A percentile compares a stretch with the other conserved stretches of the same genome.
Conservation (phyloP, 2,329 filamentous ascomycete genomes). For the Penicillium sp. region DNA sequence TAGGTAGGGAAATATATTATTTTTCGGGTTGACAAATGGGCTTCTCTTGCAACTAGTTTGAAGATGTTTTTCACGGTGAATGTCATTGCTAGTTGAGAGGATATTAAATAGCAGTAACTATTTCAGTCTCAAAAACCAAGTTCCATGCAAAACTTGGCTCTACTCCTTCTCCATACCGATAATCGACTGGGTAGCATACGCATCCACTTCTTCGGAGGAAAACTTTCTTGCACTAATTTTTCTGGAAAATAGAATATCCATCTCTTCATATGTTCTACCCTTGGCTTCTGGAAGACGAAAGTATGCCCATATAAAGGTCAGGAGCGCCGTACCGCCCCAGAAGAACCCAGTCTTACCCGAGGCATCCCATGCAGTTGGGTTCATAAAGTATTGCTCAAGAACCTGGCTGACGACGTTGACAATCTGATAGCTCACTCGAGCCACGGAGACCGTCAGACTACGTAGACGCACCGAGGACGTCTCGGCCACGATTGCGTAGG, state of each 20-base stretch:
- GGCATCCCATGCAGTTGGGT: slow-evolving; percentile 25
- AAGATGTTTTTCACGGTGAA: no score
- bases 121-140: no score
- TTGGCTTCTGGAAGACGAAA: slow-evolving; percentile 27
- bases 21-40: no score
- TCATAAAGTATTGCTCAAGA: slow-evolving; percentile 40
- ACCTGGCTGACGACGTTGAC: slow-evolving; percentile 40
- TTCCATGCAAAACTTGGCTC: neutral
- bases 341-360: slow-evolving; percentile 29
- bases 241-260: slow-evolving; percentile 57
- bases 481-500: slow-evolving; percentile 47
- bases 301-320: slow-evolving; percentile 13
- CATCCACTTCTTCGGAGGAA: slow-evolving; percentile 53
- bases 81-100: no score
- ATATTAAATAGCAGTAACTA: neutral
- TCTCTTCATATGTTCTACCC: slow-evolving; percentile 36
- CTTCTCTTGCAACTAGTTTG: neutral
- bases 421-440: slow-evolving; percentile 36
- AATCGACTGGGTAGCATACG: slow-evolving; percentile 43
- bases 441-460: slow-evolving; percentile 44
- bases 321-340: slow-evolving; percentile 20
- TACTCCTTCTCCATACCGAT: slow-evolving; percentile 7
- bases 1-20: no score
- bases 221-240: slow-evolving; percentile 70
- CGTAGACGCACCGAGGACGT: slow-evolving; percentile 41